Conservation (phyloP, 441 rosid genomes). For the Francoa sonchifolia region DNA sequence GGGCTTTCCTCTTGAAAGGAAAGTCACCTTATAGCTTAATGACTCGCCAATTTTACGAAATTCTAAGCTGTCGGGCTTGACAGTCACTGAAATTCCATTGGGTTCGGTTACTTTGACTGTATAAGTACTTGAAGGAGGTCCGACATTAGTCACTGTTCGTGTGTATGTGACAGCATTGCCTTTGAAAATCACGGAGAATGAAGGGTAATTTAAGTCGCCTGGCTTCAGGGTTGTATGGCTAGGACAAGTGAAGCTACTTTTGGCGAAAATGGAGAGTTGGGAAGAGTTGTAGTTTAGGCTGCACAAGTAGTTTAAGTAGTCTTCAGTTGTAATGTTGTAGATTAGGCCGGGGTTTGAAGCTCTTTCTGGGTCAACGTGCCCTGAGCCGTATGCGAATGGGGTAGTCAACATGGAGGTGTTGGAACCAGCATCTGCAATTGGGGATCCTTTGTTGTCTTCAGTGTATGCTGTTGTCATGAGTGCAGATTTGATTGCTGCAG, state of each 20-base stretch:
- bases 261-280: conserved; percentile 17
- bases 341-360: conserved; percentile 47
- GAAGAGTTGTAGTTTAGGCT: conserved; percentile 24
- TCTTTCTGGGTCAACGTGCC: conserved; percentile 34
- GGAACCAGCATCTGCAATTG: conserved; percentile 27
- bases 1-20: conserved; percentile 11
- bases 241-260: conserved; percentile 22
- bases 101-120: conserved; percentile 24
- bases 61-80: conserved; percentile 25
- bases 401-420: conserved; percentile 18
- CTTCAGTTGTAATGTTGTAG: conserved; percentile 24
- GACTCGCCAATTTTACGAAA: conserved; percentile 30
- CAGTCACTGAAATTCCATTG: conserved; percentile 22
- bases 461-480: conserved; percentile 63
- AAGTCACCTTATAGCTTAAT: conserved; percentile 34
- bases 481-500: no score
- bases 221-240: conserved; percentile 10
- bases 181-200: conserved; percentile 28
- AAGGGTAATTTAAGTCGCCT: conserved; percentile 40
- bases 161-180: conserved; percentile 9
- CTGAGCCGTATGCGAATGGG: conserved; percentile 40
- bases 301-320: conserved; percentile 28
- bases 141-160: conserved; percentile 42
- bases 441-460: conserved; percentile 24
- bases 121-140: conserved; percentile 18